Evolutionary conservation across 2,329 filamentous ascomycete species (phyloP), one percentile per base, ranked within the genome.

Genomic region (Davidsoniella neocaledoniae): DNA sequence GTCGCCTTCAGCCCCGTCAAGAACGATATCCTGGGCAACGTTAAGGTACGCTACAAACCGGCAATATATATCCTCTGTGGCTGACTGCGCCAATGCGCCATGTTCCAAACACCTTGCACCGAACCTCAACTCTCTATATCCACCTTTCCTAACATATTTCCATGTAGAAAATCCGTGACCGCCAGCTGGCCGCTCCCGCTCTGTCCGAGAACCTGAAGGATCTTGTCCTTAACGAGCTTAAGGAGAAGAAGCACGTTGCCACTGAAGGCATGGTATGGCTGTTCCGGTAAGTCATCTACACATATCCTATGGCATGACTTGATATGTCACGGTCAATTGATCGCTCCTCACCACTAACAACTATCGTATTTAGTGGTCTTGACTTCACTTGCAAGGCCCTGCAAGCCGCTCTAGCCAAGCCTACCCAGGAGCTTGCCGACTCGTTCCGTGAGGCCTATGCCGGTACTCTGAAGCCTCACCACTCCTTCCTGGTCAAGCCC

Each of bases 221-320:
- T 43, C 83, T 96, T 45, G 82, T 84, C 58, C 65, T 79, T 56
- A 91, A 88, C 63, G 91, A 98, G 71, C 71, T 94, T 62, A 88
- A 87, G 71, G 74, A 77, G 55, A 90, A 88, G 73, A 88, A 91
- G 67, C 85, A 94, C 69, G 76, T 70, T 51, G 90, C 91, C 49
- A 82, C 86, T 10, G 88, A 95, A 68, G 91, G 88, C 49, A 73
- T 95, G 47, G 66, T 96, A 54, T 98, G 91, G 91, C 75, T 95
- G 54, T 74, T 81, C 57, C 83, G 90, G 85, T 93, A 73, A 54
- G 73, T 52, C 8, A 10, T 37, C 21, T 42, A 23, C 41, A 43
- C 1, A 8, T 25, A 40, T 6, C 19, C 42, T 19, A 23, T 23
- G 12, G 25, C 12, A 40, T 47, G 38, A n/a, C 50, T 12, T 2